Conservation (phyloP, 169 alveolate species). For the Cryptosporidium andersoni region DNA sequence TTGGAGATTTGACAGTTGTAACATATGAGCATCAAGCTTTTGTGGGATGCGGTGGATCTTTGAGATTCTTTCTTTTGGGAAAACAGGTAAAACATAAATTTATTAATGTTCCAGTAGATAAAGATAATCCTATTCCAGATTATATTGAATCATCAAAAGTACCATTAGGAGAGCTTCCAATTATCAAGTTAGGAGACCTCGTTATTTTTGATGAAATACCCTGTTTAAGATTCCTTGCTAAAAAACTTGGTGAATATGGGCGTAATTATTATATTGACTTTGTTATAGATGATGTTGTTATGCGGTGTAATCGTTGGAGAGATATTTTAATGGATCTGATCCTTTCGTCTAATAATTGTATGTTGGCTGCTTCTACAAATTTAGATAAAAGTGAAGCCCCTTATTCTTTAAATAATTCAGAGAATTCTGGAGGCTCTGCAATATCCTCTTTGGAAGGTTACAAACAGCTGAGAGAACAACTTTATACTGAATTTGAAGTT, state of each 20-base stretch:
- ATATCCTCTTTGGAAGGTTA: constrained; percentile 2
- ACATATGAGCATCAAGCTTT: constrained; percentile 52
- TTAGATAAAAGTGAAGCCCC: too few species aligned
- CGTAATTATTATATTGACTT: constrained; percentile 64
- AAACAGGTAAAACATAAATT: constrained; percentile 63
- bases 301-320: constrained; percentile 66
- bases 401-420: not conserved
- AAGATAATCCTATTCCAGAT: constrained; percentile 51
- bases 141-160: constrained; percentile 46
- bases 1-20: constrained; percentile 49
- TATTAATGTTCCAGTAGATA: constrained; percentile 60
- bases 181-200: constrained; percentile 48
- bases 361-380: too few species aligned
- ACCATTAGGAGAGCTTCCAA: constrained; percentile 64
- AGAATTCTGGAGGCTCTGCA: not conserved
- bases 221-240: constrained; percentile 52
- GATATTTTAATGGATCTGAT: constrained; percentile 61
- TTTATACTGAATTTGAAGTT: constrained; percentile 58
- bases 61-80: constrained; percentile 54
- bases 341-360: too few species aligned
- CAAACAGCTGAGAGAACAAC: constrained; percentile 48
- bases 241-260: constrained; percentile 68
- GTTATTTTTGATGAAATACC: constrained; percentile 58
- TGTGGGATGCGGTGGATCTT: constrained; percentile 66
- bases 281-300: constrained; percentile 37